Percentiles rank a stretch among this genome's conserved stretches.
These are phyloP conservation scores for Arctium lappa DNA, from an alignment of 129 eudicot genomes.

Conservation along the genomic window DNA sequence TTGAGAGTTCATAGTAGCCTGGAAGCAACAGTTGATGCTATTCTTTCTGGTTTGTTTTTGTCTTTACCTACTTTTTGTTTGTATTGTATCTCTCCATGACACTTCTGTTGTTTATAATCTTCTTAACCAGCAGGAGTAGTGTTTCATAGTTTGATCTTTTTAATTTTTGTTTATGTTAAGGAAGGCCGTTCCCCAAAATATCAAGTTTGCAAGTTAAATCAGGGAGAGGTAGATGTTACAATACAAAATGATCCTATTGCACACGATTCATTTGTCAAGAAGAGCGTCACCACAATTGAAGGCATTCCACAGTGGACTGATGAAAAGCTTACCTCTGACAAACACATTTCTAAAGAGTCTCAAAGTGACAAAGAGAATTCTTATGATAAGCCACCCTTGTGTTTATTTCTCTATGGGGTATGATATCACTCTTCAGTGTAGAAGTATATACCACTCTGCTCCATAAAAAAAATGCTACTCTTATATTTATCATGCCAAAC, in stretches of 20 bases:
- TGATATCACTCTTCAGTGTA: constrained; percentile 22
- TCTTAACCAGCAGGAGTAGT: neutral
- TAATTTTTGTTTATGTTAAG: constrained; percentile 32
- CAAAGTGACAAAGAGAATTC: constrained; percentile 28
- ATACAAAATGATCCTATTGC: constrained; percentile 26
- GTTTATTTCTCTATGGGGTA: constrained; percentile 89
- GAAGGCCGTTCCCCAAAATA: constrained; percentile 79
- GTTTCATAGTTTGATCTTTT: neutral
- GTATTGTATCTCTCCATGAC: neutral
- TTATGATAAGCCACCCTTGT: constrained; percentile 40
- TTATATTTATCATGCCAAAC: neutral
- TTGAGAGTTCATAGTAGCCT: constrained; percentile 70
- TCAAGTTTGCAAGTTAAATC: constrained; percentile 64
- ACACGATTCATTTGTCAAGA: constrained; percentile 33
- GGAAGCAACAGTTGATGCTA: constrained; percentile 88
- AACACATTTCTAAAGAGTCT: constrained; percentile 25
- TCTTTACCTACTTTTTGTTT: neutral
- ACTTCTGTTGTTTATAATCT: neutral
- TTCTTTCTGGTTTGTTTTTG: constrained; percentile 66
- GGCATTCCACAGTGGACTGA: constrained; percentile 29
- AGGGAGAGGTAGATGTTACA: constrained; percentile 27
- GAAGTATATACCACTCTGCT: neutral
- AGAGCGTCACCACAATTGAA: constrained; percentile 30
- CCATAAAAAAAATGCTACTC: neutral
- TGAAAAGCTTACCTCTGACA: constrained; percentile 36